phyloP scores from a whole-genome alignment of 2,329 filamentous ascomycete species.

The Domatiomyces catenatus region DNA sequence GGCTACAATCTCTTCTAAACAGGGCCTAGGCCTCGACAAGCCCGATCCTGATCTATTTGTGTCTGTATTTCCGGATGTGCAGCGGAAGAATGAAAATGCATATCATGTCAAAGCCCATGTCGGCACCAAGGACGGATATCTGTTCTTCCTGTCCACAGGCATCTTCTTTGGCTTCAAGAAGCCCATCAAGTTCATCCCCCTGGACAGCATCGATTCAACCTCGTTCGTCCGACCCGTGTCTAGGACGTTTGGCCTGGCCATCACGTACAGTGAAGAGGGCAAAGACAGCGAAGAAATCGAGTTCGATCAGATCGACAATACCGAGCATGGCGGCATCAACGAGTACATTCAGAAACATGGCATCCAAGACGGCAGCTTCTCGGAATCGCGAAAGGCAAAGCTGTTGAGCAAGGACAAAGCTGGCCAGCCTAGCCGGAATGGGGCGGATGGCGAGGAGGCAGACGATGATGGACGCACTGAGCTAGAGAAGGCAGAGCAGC shows the following conservation, averaged over 20 bases:
- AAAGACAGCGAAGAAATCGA: constrained; percentile 38
- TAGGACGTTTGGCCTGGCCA: constrained; percentile 50
- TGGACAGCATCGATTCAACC: constrained; percentile 42
- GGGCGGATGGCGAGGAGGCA: constrained; percentile 13
- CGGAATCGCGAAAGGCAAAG: constrained; percentile 44
- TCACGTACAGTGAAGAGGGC: constrained; percentile 23
- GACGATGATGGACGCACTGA: constrained; percentile 39
- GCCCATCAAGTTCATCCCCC: constrained; percentile 46
- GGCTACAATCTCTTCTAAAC: constrained; percentile 33
- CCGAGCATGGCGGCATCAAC: constrained; percentile 47
- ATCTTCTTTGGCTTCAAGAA: constrained; percentile 53
- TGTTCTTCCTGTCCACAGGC: constrained; percentile 47
- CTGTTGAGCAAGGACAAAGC: constrained; percentile 37
- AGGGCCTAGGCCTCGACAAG: constrained; percentile 34
- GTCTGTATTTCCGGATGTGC: constrained; percentile 43
- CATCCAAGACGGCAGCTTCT: constrained; percentile 48
- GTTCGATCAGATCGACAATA: constrained; percentile 51
- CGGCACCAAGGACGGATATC: constrained; percentile 51
- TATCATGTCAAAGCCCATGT: constrained; percentile 49
- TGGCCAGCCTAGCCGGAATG: constrained; percentile 3
- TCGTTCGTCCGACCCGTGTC: constrained; percentile 50
- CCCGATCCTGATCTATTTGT: constrained; percentile 44
- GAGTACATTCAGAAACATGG: constrained; percentile 45
- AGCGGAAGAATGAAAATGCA: constrained; percentile 47
- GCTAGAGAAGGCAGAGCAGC: constrained; percentile 42